phyloP scores from a whole-genome alignment of 345 rosid genomes.

The Linum tenue region DNA sequence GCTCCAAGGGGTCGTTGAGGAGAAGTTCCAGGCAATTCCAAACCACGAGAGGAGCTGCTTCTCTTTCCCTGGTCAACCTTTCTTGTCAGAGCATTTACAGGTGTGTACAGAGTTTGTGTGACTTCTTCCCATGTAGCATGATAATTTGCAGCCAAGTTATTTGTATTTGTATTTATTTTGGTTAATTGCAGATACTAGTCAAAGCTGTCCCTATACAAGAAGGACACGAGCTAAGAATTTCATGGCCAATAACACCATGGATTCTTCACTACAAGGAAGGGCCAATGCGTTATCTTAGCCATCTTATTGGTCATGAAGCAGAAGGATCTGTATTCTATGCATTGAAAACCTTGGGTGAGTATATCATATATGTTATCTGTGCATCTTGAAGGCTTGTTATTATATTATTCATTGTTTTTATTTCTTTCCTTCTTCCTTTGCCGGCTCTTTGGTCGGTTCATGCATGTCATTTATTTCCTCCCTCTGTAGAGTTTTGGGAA shows the following conservation, averaged over 20 bases:
- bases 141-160: background rate
- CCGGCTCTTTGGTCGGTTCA: background rate
- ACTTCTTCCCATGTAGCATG: background rate
- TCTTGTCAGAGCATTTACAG: slow-evolving; percentile 72
- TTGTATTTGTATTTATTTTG: background rate
- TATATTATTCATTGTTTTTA: too few species aligned
- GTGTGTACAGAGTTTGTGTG: slow-evolving; percentile 20
- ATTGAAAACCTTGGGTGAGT: slow-evolving; percentile 75
- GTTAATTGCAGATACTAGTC: slow-evolving; percentile 61
- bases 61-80: slow-evolving; percentile 73
- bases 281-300: slow-evolving; percentile 74
- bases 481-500: background rate
- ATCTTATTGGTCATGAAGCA: slow-evolving; percentile 88
- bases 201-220: slow-evolving; percentile 69
- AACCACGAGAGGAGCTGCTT: slow-evolving; percentile 40
- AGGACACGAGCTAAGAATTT: slow-evolving; percentile 65
- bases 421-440: background rate
- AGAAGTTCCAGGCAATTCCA: slow-evolving; percentile 56
- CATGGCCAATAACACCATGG: slow-evolving; percentile 82
- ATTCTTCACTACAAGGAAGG: slow-evolving; percentile 76
- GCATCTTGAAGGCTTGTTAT: background rate
- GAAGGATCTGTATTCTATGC: slow-evolving; percentile 79
- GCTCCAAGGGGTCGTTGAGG: slow-evolving; percentile 54
- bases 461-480: background rate
- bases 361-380: background rate